Evolutionary conservation across 2,329 filamentous ascomycete genomes (phyloP), one percentile per base, ranked within the genome.

Genomic region (Sclerotinia minor): DNA sequence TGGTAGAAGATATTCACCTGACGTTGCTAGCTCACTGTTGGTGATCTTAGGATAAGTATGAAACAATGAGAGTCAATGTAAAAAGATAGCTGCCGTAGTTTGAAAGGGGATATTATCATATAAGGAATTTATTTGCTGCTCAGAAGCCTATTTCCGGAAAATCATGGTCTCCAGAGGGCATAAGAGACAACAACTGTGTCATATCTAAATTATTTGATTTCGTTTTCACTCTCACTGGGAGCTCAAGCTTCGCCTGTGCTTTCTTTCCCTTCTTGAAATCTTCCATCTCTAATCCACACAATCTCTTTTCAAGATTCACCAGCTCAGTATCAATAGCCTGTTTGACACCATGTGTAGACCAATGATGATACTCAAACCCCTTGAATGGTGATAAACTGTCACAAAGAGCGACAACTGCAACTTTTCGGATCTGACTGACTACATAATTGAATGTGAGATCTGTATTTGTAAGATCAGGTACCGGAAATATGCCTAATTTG

Each of bases 401-500:
- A 21, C 64, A 66, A 29, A 66, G 53, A 38, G 52, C 53, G 24
- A 60, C 44, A 9, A 66, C 64, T 38, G 41, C 21, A n/a, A 60
- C 53, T 38, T 66, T 66, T 11, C 44, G 53, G 38, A 66, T 59
- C 26, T 59, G 29, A 4, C 29, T 41, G 26, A 41, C 9, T 26
- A 65, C 53, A 47, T 44, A 50, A 17, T 59, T 49, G 6, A 66
- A 50, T 13, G 64, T 50, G 11, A 50, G 44, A 5, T 59, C n/a
- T 8, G 44, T 60, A 3, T 52, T 32, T 19, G 29, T 24, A 7
- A 65, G 52, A 49, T 65, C 64, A 21, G 44, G 64, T 15, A 65
- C 44, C 11, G 64, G 64, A 17, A 60, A 66, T 66, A 66, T 66
- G 19, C 64, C 53, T 60, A 66, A 29, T 19, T 57, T 38, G 6